phyloP scores from a whole-genome alignment of 2,329 filamentous ascomycete genomes.

The Magnaporthiopsis incrustans region DNA sequence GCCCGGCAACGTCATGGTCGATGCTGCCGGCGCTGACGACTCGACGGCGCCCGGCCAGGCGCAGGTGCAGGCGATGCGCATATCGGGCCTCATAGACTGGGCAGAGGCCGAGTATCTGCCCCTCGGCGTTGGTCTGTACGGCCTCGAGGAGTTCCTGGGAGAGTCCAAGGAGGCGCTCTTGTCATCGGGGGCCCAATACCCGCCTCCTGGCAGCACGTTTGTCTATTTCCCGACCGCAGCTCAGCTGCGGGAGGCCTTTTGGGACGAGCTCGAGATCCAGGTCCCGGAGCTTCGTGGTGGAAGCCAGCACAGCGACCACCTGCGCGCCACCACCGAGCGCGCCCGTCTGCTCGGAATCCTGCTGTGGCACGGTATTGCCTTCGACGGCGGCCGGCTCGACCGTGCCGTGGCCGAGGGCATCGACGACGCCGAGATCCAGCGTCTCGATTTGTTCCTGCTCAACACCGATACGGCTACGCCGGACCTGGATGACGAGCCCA shows the following conservation, averaged over 20 bases:
- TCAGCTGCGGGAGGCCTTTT: slow-evolving; percentile 40
- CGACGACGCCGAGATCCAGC: slow-evolving; percentile 45
- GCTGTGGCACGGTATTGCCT: slow-evolving; percentile 57
- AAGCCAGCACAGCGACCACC: slow-evolving; percentile 10
- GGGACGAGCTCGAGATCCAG: slow-evolving; percentile 29
- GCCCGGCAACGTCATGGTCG: slow-evolving; percentile 47
- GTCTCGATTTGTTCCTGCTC: slow-evolving; percentile 30
- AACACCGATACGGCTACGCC: not conserved
- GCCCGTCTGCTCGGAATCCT: slow-evolving; percentile 46
- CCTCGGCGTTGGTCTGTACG: slow-evolving; percentile 52
- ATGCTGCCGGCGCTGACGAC: not conserved
- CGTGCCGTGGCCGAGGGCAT: slow-evolving; percentile 43
- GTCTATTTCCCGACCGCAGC: slow-evolving; percentile 36
- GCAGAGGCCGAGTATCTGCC: slow-evolving; percentile 54
- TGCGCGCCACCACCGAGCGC: slow-evolving; percentile 27
- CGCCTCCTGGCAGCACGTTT: slow-evolving; percentile 22
- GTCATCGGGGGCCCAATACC: slow-evolving; percentile 8
- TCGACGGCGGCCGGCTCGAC: slow-evolving; percentile 51
- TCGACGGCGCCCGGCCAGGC: not conserved
- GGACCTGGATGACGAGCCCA: not conserved
- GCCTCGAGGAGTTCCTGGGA: slow-evolving; percentile 52
- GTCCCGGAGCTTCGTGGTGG: slow-evolving; percentile 25
- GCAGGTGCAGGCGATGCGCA: too few relatives aligned
- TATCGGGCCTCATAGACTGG: slow-evolving; percentile 55
- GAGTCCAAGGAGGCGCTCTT: slow-evolving; percentile 13